Conservation (phyloP, 73 alveolate species). For the Uronychia binucleata region DNA sequence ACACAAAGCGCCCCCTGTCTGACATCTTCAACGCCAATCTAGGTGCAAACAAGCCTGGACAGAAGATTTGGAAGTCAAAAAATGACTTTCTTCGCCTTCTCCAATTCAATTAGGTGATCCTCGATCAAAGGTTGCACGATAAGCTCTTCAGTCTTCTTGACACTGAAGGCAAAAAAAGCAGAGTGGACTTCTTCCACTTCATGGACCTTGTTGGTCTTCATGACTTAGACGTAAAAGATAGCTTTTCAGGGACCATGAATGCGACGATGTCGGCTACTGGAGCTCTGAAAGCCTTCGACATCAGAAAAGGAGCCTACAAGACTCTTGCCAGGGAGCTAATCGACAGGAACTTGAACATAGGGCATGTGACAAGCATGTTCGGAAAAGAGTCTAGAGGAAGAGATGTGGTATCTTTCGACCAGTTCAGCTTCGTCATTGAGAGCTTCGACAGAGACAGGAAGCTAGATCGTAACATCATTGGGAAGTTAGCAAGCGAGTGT, state of each 20-base stretch:
- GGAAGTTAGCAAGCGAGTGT: background rate
- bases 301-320: background rate
- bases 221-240: background rate
- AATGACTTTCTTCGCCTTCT: background rate
- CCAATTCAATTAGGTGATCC: background rate
- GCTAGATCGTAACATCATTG: background rate
- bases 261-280: background rate
- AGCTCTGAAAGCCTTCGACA: background rate
- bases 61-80: background rate
- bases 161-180: background rate
- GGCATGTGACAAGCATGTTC: background rate
- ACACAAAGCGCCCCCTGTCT: background rate
- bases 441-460: background rate
- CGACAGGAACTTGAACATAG: background rate
- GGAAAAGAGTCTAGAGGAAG: background rate
- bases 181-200: background rate
- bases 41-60: background rate
- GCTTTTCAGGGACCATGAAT: too few relatives aligned
- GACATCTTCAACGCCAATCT: background rate
- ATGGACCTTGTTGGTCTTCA: background rate
- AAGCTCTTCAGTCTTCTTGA: background rate
- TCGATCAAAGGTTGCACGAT: background rate
- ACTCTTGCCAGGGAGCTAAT: background rate
- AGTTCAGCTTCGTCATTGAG: background rate
- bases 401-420: background rate